Percentiles rank a stretch among this genome's conserved stretches.
Conservation (phyloP, 1,139 yeast genomes). For the Yamadazyma aaseri region DNA sequence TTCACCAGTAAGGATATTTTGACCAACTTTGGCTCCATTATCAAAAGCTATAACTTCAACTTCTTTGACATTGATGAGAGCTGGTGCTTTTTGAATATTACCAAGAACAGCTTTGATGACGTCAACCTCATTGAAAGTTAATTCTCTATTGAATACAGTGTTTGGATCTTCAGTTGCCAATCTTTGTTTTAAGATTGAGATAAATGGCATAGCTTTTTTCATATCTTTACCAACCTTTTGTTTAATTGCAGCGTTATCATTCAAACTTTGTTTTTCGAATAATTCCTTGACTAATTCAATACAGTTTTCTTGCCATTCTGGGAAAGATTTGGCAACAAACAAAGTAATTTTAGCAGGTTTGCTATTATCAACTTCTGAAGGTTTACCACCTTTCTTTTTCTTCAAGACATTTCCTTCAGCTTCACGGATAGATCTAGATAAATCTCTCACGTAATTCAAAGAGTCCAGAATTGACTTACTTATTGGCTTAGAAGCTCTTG, state of each 20-base stretch:
- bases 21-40: constrained; percentile 61
- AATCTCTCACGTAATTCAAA: constrained; percentile 71
- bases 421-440: constrained; percentile 86
- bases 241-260: constrained; percentile 61
- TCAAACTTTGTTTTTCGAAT: constrained; percentile 60
- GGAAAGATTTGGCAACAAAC: constrained; percentile 79
- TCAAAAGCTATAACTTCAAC: constrained; percentile 57
- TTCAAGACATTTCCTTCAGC: constrained; percentile 84
- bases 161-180: constrained; percentile 65
- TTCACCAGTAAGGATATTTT: constrained; percentile 66
- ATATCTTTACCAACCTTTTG: constrained; percentile 72
- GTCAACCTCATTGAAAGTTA: constrained; percentile 75
- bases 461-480: constrained; percentile 64
- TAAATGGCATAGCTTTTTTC: constrained; percentile 98
- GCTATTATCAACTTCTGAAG: constrained; percentile 67
- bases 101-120: constrained; percentile 57
- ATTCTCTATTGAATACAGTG: constrained; percentile 82
- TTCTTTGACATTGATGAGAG: constrained; percentile 55
- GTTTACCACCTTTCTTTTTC: constrained; percentile 85
- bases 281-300: constrained; percentile 80
- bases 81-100: constrained; percentile 64
- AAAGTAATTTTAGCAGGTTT: constrained; percentile 73
- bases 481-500: constrained; percentile 65
- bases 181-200: constrained; percentile 79
- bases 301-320: constrained; percentile 93